Conservation (phyloP, 345 rosid genomes). For the Lepidium africanum region DNA sequence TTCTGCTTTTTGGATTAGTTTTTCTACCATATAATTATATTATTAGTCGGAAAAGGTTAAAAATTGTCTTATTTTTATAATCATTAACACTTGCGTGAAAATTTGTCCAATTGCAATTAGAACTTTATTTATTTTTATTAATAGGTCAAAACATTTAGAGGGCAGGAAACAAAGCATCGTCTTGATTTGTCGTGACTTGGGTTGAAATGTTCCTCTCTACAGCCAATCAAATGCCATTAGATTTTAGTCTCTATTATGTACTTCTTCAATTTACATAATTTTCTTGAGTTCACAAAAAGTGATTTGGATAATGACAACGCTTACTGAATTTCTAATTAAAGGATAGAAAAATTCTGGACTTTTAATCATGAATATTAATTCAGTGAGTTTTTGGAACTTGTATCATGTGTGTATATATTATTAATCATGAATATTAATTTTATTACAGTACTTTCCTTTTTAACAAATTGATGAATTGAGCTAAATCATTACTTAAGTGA, state of each 20-base stretch:
- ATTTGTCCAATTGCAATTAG: constrained; percentile 1
- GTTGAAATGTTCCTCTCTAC: constrained; percentile 30
- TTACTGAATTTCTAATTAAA: not conserved
- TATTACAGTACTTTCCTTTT: too few species aligned
- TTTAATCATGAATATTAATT: not conserved
- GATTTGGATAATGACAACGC: not conserved
- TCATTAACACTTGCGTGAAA: constrained; percentile 26
- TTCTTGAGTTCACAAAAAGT: not conserved
- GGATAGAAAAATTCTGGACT: not conserved
- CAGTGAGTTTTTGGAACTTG: not conserved
- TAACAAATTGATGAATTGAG: not conserved
- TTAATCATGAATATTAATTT: too few species aligned
- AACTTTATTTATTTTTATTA: constrained; percentile 17
- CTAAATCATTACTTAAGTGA: not conserved
- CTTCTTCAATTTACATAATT: not conserved
- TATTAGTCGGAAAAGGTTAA: not conserved
- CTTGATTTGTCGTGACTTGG: constrained; percentile 28
- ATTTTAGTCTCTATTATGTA: not conserved
- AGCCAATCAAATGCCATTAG: constrained; percentile 21
- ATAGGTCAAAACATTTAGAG: constrained; percentile 10
- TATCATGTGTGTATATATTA: not conserved
- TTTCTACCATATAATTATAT: constrained; percentile 32
- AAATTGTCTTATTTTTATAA: constrained; percentile 16
- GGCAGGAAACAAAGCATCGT: constrained; percentile 20
- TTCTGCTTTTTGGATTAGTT: constrained; percentile 66